A percentile compares a stretch with the other conserved stretches of the same genome.
Conservation (phyloP, 2,329 filamentous ascomycete species). For the Dactylellina haptotyla region DNA sequence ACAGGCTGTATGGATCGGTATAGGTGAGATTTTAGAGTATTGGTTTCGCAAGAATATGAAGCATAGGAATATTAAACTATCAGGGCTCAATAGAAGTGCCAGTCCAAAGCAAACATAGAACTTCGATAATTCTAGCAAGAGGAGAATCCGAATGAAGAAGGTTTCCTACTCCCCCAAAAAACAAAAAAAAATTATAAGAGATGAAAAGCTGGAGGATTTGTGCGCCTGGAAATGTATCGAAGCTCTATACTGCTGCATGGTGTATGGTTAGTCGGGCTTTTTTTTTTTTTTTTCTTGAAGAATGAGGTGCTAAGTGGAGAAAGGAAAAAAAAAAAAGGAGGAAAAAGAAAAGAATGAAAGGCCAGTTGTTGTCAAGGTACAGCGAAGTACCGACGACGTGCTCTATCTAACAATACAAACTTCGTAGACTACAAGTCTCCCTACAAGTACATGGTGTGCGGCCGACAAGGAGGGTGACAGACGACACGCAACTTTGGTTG, state of each 20-base stretch:
- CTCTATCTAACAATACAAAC: conserved; percentile 12
- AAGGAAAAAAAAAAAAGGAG: conserved; percentile 11
- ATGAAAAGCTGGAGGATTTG: conserved; percentile 37
- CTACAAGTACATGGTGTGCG: conserved; percentile 16
- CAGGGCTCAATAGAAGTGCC: background rate
- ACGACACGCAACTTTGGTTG: conserved; percentile 52
- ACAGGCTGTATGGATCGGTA: background rate
- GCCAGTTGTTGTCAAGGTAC: conserved; percentile 43
- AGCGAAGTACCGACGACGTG: conserved; percentile 34
- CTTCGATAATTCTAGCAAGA: background rate
- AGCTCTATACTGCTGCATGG: conserved; percentile 18
- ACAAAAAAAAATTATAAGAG: conserved; percentile 25
- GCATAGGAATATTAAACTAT: conserved; percentile 6
- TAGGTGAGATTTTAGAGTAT: conserved; percentile 32
- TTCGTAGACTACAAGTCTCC: conserved; percentile 23
- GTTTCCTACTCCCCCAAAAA: conserved; percentile 19
- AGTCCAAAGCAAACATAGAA: background rate
- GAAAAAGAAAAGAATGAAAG: conserved; percentile 29
- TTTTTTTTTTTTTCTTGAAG: conserved; percentile 17
- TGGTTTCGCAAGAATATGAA: conserved; percentile 21
- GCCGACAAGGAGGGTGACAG: conserved; percentile 34
- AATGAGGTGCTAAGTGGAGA: conserved; percentile 10
- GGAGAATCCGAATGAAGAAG: background rate
- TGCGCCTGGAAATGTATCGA: conserved; percentile 31
- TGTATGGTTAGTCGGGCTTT: conserved; percentile 1